Evolutionary conservation across 352 stramenopile species (phyloP).

Genomic region (Blastocystis sp.): DNA sequence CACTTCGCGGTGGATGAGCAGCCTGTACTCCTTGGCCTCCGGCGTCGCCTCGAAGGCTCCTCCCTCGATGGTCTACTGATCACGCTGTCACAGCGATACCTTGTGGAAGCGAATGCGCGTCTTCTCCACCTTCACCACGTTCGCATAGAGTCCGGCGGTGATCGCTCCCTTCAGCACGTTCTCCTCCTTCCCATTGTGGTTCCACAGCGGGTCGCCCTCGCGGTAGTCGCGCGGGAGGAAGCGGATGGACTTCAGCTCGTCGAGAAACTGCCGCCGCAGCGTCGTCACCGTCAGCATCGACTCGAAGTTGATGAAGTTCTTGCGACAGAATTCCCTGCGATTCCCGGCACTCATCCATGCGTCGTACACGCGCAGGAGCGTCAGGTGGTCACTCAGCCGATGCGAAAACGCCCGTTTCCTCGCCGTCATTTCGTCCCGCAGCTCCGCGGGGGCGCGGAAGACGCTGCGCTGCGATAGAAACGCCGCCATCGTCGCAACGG

Average conservation of each 20-base stretch:
- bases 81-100: slow-evolving; percentile 66
- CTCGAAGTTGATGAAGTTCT: slow-evolving; percentile 68
- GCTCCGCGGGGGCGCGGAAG: slow-evolving; percentile 69
- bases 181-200: slow-evolving; percentile 61
- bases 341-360: slow-evolving; percentile 62
- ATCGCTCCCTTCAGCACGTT: slow-evolving; percentile 68
- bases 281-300: slow-evolving; percentile 62
- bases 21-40: slow-evolving; percentile 31
- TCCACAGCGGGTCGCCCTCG: background rate
- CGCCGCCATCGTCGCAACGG: slow-evolving; percentile 71
- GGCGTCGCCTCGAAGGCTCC: slow-evolving; percentile 49
- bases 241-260: slow-evolving; percentile 78
- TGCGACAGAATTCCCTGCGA: slow-evolving; percentile 63
- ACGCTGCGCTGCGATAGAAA: slow-evolving; percentile 66
- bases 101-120: slow-evolving; percentile 84
- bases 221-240: slow-evolving; percentile 60
- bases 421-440: slow-evolving; percentile 68
- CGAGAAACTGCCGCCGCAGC: slow-evolving; percentile 61
- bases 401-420: slow-evolving; percentile 66
- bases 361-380: slow-evolving; percentile 68
- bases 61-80: slow-evolving; percentile 58
- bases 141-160: slow-evolving; percentile 76
- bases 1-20: slow-evolving; percentile 21
- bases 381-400: slow-evolving; percentile 68
- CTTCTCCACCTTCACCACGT: slow-evolving; percentile 79